These are phyloP conservation scores for Flaveria floridana DNA, from an alignment of 140 eudicot species.

Conservation along the genomic window DNA sequence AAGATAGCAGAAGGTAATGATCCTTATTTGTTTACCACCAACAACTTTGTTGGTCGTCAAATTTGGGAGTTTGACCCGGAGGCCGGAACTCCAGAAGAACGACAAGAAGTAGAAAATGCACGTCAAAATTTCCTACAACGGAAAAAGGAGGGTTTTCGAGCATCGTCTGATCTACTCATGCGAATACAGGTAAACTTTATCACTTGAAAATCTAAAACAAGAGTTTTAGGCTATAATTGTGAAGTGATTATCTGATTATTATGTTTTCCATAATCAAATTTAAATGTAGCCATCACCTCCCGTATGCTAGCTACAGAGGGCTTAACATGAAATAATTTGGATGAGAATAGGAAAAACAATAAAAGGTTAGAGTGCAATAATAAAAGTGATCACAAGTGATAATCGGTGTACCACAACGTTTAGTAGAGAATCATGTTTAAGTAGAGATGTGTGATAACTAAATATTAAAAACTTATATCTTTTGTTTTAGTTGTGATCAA, in stretches of 20 bases:
- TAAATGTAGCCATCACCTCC: not conserved
- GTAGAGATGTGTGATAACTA: too few species aligned
- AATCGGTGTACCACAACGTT: too few species aligned
- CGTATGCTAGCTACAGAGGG: not conserved
- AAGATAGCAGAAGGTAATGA: slow-evolving; percentile 42
- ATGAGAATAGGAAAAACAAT: not conserved
- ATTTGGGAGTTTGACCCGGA: slow-evolving; percentile 53
- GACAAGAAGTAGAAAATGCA: slow-evolving; percentile 48
- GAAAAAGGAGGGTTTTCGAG: slow-evolving; percentile 32
- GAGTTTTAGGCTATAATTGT: not conserved
- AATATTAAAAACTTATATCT: too few species aligned
- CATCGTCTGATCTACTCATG: slow-evolving; percentile 49
- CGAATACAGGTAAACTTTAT: slow-evolving; percentile 49
- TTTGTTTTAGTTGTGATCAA: too few species aligned
- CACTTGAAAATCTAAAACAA: not conserved
- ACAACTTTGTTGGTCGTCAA: slow-evolving; percentile 47
- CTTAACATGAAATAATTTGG: not conserved
- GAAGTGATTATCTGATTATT: not conserved
- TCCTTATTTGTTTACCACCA: slow-evolving; percentile 43
- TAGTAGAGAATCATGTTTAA: too few species aligned
- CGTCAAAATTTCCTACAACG: slow-evolving; percentile 32
- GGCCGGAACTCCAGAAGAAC: slow-evolving; percentile 51
- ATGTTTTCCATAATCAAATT: not conserved
- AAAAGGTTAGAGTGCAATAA: not conserved
- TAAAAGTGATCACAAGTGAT: not conserved